Percentiles rank a stretch among this genome's conserved stretches.
phyloP scores from a whole-genome alignment of 2,329 filamentous ascomycete genomes.

The Diaporthe humulicola region DNA sequence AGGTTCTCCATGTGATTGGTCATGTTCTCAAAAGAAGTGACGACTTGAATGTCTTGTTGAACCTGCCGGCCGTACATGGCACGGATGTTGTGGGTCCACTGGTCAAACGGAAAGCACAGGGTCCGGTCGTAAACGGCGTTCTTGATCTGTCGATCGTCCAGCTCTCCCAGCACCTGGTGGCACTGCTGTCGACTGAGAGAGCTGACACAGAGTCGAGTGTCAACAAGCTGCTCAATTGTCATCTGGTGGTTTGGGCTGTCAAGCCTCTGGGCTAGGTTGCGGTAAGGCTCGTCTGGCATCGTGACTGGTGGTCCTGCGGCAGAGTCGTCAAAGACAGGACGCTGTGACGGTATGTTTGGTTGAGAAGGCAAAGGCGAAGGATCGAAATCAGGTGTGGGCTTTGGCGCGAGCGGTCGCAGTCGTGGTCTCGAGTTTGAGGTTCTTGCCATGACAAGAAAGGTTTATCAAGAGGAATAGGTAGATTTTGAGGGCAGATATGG shows the following conservation, averaged over 20 bases:
- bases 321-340: background rate
- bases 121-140: conserved; percentile 19
- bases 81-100: background rate
- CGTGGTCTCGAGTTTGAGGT: background rate
- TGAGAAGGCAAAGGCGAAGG: background rate
- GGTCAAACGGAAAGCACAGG: background rate
- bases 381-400: too few relatives aligned
- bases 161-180: background rate
- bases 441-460: background rate
- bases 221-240: background rate
- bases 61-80: background rate
- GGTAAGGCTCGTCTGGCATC: conserved; percentile 25
- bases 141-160: conserved; percentile 6
- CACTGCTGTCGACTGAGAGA: background rate
- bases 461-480: background rate
- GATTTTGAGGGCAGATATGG: background rate
- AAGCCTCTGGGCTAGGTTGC: background rate
- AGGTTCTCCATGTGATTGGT: background rate
- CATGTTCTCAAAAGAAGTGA: background rate
- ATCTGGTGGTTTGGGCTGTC: background rate
- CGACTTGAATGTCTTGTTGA: background rate
- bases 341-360: background rate
- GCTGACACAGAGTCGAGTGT: background rate
- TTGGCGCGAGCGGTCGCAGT: background rate
- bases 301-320: background rate